Base-by-base conservation (phyloP, 2,329 filamentous ascomycete species). In the Ophiostoma montium region DNA sequence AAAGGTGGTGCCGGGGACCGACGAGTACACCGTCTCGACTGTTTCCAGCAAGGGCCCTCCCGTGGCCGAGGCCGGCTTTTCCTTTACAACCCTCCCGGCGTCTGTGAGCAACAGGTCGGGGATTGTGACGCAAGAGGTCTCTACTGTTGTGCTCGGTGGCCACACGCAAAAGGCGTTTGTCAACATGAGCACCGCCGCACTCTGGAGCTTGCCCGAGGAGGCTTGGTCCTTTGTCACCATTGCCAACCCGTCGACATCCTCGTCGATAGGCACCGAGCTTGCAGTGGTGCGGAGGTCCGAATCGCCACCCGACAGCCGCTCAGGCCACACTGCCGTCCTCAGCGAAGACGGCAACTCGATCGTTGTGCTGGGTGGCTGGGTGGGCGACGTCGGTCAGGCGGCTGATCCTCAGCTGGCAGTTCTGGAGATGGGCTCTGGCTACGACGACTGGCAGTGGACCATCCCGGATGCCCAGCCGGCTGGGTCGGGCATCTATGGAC, bases 131-230 rank as follows among this genome's bases (percentile, higher is more conserved):
- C 83, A 88, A 60, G 79, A 89, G 60, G 80, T 83, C 54, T 81
- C 82, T 57, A 90, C 86, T 56, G 77, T 95, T 12, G 67, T 95
- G 19, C 68, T 95, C 15, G 90, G 89, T 36, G 90, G 90, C 0
- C 88, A 95, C 61, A 94, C 88, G 0, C 71, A 78, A 56, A 65
- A 70, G 15, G 89, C 88, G 0, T 95, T 95, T 61, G 82, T 95
- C 66, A 94, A 95, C 62, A 95, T 94, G 83, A 94, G 86, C 50
- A 86, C 87, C 39, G 78, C 90, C 1, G 90, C 88, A 0, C 69
- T 95, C 2, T 95, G 89, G 71, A 89, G 80, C 48, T 69, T 95
- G 7, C 90, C 90, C 0, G 84, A 94, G 58, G 80, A 88, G 59
- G 82, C 76, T 48, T 96, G 90, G 90, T 82, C 78, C 27, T 95